Percentiles rank a stretch among this genome's conserved stretches.
These are phyloP conservation scores for Colletotrichum filicis DNA, from an alignment of 2,329 filamentous ascomycete species.

Conservation along the genomic window DNA sequence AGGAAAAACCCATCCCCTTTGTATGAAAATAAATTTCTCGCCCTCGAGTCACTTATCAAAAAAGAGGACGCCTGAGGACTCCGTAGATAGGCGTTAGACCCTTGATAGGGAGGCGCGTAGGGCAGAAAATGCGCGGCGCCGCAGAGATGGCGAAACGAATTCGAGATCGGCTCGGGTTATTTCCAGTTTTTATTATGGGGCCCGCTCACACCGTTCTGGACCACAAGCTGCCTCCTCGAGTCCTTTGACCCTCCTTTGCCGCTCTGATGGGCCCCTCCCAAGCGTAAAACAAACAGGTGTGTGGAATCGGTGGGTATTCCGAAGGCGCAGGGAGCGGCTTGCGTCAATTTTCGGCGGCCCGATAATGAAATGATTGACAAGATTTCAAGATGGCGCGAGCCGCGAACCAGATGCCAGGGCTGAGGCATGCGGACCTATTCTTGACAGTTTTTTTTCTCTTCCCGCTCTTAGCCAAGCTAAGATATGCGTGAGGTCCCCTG, in stretches of 20 bases:
- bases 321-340: slow-evolving; percentile 3
- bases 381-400: not conserved
- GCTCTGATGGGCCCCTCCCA: not conserved
- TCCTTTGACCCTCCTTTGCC: not conserved
- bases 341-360: slow-evolving; percentile 13
- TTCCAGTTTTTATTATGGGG: slow-evolving; percentile 7
- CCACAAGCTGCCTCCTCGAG: not conserved
- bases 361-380: not conserved
- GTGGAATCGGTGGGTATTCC: not conserved
- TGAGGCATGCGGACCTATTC: not conserved
- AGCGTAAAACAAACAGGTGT: not conserved
- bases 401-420: slow-evolving; percentile 15
- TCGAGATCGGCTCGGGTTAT: slow-evolving; percentile 17
- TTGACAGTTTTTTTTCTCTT: not conserved
- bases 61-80: not conserved
- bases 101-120: not conserved
- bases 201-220: slow-evolving; percentile 1
- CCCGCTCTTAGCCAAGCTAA: not conserved
- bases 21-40: not conserved
- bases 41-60: not conserved
- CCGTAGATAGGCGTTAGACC: not conserved
- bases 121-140: not conserved
- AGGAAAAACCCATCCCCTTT: not conserved
- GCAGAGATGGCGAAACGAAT: not conserved
- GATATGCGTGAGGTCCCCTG: not conserved